Percentiles rank a stretch among this genome's conserved stretches.
phyloP scores from a whole-genome alignment of 768 basidiomycete genomes.

The Leccinum broughii region DNA sequence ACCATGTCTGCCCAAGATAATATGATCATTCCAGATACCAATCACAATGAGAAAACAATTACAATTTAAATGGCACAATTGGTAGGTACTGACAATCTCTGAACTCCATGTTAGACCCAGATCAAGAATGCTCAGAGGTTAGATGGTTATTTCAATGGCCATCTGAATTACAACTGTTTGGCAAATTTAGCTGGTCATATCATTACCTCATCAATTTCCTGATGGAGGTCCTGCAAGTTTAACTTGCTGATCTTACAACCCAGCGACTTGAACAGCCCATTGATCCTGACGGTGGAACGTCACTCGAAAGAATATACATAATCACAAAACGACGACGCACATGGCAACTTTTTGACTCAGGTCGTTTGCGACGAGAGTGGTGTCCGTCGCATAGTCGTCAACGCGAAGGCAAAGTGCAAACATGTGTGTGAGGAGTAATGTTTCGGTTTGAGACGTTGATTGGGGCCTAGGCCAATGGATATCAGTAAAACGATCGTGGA shows the following conservation, averaged over 20 bases:
- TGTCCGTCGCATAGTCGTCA: conserved; percentile 76
- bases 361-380: conserved; percentile 68
- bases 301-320: neutral
- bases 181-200: too few relatives aligned
- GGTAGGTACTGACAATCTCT: too few relatives aligned
- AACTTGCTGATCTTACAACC: conserved; percentile 73
- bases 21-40: too few relatives aligned
- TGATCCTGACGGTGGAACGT: conserved; percentile 44
- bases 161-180: too few relatives aligned
- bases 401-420: conserved; percentile 79
- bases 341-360: conserved; percentile 60
- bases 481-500: neutral
- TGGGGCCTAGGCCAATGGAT: conserved; percentile 35
- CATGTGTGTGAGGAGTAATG: conserved; percentile 72
- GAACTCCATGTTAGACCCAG: too few relatives aligned
- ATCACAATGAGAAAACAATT: too few relatives aligned
- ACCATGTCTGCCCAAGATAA: too few relatives aligned
- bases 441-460: conserved; percentile 68
- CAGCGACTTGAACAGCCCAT: conserved; percentile 72
- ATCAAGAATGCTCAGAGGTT: too few relatives aligned
- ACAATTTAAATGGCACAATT: too few relatives aligned
- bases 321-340: conserved; percentile 46
- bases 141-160: too few relatives aligned
- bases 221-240: conserved; percentile 53
- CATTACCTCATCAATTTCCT: too few relatives aligned